Conservation (phyloP, 208 protist genomes). For the Leishmania guyanensis region DNA sequence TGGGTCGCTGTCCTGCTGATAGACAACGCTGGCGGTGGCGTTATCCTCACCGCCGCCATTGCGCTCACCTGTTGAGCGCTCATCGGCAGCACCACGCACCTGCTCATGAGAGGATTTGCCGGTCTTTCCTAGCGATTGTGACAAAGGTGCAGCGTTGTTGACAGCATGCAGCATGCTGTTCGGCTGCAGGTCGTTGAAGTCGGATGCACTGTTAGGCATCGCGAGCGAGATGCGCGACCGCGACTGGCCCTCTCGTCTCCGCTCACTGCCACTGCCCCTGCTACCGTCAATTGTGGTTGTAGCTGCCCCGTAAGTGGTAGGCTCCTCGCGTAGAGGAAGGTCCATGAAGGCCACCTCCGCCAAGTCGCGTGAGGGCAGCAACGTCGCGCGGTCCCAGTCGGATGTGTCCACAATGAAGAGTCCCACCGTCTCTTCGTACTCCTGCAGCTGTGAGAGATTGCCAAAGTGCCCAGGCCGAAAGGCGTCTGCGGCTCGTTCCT, state of each 20-base stretch:
- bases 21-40: slow-evolving; percentile 10
- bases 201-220: not conserved
- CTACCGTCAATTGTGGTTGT: not conserved
- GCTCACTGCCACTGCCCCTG: not conserved
- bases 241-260: not conserved
- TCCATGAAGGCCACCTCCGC: slow-evolving; percentile 43
- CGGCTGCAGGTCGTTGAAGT: slow-evolving; percentile 7
- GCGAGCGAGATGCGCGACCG: not conserved
- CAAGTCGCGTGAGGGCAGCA: slow-evolving; percentile 32
- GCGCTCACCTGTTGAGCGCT: not conserved
- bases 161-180: not conserved
- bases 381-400: slow-evolving; percentile 59
- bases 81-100: not conserved
- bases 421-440: slow-evolving; percentile 63
- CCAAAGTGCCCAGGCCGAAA: slow-evolving; percentile 24
- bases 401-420: slow-evolving; percentile 74
- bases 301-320: not conserved
- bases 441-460: slow-evolving; percentile 46
- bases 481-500: slow-evolving; percentile 35
- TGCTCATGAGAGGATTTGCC: not conserved
- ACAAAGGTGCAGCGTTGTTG: not conserved
- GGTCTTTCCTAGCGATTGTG: not conserved
- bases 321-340: slow-evolving; percentile 32
- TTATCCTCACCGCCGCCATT: not conserved
- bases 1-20: slow-evolving; percentile 29